Percentiles rank a stretch among this genome's conserved stretches.
These are phyloP conservation scores for Globisporangium lucens DNA, from an alignment of 352 stramenopile genomes.

Conservation along the genomic window DNA sequence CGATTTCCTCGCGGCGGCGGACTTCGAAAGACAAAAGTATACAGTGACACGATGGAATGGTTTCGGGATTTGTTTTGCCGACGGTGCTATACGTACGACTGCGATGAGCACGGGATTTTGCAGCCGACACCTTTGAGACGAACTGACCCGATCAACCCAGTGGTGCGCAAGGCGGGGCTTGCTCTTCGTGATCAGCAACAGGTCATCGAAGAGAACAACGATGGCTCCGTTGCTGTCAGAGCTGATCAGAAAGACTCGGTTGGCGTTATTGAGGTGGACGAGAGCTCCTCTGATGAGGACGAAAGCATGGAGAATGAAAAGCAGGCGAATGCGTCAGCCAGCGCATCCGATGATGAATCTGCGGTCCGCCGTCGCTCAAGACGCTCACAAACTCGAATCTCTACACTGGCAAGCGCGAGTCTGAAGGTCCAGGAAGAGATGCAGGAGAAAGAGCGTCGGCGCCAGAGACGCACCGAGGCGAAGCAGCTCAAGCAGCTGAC, in stretches of 20 bases:
- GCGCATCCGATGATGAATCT: slow-evolving; percentile 25
- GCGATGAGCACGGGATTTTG: slow-evolving; percentile 82
- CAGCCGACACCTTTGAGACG: slow-evolving; percentile 46
- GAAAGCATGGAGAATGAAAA: slow-evolving; percentile 24
- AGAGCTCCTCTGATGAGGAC: slow-evolving; percentile 19
- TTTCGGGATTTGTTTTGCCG: slow-evolving; percentile 89
- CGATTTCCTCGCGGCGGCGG: slow-evolving; percentile 28
- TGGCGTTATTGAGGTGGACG: slow-evolving; percentile 24
- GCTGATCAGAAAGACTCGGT: background rate
- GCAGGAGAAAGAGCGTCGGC: slow-evolving; percentile 40
- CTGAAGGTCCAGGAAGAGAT: slow-evolving; percentile 60
- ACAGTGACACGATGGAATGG: slow-evolving; percentile 65
- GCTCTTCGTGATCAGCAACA: slow-evolving; percentile 18
- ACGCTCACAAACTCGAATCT: slow-evolving; percentile 61
- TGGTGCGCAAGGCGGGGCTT: slow-evolving; percentile 33
- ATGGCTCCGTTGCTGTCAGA: background rate
- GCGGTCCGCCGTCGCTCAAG: slow-evolving; percentile 42
- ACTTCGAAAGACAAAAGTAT: slow-evolving; percentile 35
- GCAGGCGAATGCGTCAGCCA: slow-evolving; percentile 13
- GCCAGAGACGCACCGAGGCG: slow-evolving; percentile 15
- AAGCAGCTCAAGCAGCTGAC: slow-evolving; percentile 40
- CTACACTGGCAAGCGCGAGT: slow-evolving; percentile 54
- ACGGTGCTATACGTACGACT: slow-evolving; percentile 90
- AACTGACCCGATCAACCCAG: slow-evolving; percentile 57
- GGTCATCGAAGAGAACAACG: slow-evolving; percentile 1